Conservation (phyloP, 164 flowering plant genomes). For the Umbilicus rupestris region DNA sequence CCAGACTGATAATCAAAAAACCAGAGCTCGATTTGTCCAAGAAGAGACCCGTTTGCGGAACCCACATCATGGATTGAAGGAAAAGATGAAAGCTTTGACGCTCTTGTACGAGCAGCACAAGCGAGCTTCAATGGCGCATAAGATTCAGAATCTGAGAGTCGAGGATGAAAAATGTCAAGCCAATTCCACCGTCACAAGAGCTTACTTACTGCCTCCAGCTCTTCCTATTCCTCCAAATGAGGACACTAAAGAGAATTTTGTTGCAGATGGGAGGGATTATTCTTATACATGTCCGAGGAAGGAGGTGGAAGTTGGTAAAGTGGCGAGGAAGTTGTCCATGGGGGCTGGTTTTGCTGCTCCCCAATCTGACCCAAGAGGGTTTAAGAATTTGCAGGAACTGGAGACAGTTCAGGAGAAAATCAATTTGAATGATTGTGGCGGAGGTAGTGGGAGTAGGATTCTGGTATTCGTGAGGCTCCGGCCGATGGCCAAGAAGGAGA, state of each 20-base stretch:
- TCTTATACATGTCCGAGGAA: conserved; percentile 20
- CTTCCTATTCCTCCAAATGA: conserved; percentile 19
- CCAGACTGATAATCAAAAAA: conserved; percentile 13
- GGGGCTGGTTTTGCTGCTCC: conserved; percentile 20
- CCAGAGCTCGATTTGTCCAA: conserved; percentile 21
- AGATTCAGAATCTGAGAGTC: conserved; percentile 21
- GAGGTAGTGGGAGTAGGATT: conserved; percentile 40
- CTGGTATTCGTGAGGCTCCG: conserved; percentile 87
- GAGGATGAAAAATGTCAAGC: conserved; percentile 33
- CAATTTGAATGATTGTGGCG: not conserved
- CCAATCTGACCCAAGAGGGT: conserved; percentile 20
- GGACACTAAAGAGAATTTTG: conserved; percentile 54
- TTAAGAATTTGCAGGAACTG: conserved; percentile 15
- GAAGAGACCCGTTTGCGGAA: conserved; percentile 33
- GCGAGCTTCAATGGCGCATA: conserved; percentile 33
- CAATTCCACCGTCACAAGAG: conserved; percentile 27
- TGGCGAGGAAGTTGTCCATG: conserved; percentile 63
- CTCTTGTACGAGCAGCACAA: conserved; percentile 78
- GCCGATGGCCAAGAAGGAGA: conserved; percentile 83
- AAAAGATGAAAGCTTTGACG: conserved; percentile 80
- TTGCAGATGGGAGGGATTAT: conserved; percentile 22
- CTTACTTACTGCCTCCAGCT: conserved; percentile 27
- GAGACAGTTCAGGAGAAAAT: conserved; percentile 23
- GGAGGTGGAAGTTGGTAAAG: conserved; percentile 16
- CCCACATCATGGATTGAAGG: conserved; percentile 83